Base-by-base conservation (phyloP, 441 rosid species). In the Breynia disticha region DNA sequence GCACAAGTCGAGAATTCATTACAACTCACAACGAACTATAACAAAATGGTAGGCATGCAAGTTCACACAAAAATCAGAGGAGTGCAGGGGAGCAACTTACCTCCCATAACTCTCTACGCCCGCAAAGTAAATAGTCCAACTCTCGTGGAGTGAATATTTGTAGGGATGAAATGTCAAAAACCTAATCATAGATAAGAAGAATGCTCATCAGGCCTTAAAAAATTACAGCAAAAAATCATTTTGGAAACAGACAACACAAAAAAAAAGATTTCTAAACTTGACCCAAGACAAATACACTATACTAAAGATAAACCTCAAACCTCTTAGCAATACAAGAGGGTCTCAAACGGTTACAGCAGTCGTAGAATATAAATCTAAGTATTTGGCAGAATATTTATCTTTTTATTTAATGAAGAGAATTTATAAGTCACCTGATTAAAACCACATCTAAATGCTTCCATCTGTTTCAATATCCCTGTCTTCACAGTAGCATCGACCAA, bases 41-140 rank as follows among this genome's bases (percentile, higher is more conserved):
- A 2, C 13, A 17, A 46, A 45, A 51, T 28, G 18, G 16, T 2
- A 32, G 5, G 17, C 50, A n/a, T 50, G 20, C 44, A 60, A 13
- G 16, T n/a, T n/a, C n/a, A n/a, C n/a, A n/a, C n/a, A n/a, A 17
- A 46, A 45, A 51, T 28, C 21, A 19, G 4, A 32, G 5, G 17
- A 53, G 17, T 50, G 20, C 44, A 60, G 11, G 16, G 47, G 20
- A 16, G 21, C 13, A 63, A 50, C 37, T 70, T 75, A 90, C 97
- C 97, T 94, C 84, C 99, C 99, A 90, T 80, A 90, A 60, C 76
- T 95, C 99, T 68, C 98, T 77, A 53, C 93, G 97, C 50, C 99
- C 98, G 64, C 99, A 95, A 18, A 95, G 81, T 81, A 90, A 73
- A 72, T 95, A 77, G 62, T 95, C 99, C 81, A 90, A 66, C 64